Percentiles rank a stretch among this genome's conserved stretches.
Evolutionary conservation across 345 rosid species (phyloP).

Genomic region (Citrus hindsii): DNA sequence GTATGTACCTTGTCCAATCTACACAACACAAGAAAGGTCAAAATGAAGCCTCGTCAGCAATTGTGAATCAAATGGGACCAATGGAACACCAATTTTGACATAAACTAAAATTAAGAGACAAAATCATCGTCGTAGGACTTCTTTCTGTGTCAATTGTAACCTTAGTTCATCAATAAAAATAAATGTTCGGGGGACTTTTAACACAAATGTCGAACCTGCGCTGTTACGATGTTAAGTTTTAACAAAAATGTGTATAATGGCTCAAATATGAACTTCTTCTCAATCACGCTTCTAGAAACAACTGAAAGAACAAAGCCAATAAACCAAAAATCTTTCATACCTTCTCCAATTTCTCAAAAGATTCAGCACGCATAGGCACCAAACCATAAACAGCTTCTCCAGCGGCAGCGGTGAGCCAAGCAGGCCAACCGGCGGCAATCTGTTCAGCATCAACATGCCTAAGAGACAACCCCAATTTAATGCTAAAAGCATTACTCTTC

Average conservation of each 20-base stretch:
- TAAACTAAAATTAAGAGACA: background rate
- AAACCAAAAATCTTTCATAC: conserved; percentile 18
- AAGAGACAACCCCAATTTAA: conserved; percentile 43
- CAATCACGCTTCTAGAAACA: background rate
- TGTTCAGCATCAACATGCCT: conserved; percentile 54
- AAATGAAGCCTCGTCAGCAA: conserved; percentile 11
- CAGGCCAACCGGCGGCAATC: conserved; percentile 74
- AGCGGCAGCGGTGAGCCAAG: conserved; percentile 68
- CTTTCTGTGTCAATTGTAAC: background rate
- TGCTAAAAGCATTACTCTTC: conserved; percentile 24
- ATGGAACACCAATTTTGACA: background rate
- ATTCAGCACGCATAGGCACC: conserved; percentile 68
- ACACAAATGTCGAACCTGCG: background rate
- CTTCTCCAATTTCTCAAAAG: conserved; percentile 78
- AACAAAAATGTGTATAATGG: background rate
- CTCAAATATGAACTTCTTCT: background rate
- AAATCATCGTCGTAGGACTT: background rate
- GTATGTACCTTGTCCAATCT: conserved; percentile 93
- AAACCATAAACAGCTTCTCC: conserved; percentile 71
- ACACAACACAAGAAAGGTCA: conserved; percentile 8
- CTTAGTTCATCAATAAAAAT: background rate
- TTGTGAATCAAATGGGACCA: conserved; percentile 6
- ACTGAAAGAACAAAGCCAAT: background rate
- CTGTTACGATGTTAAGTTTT: background rate
- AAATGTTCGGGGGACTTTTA: background rate